Percentiles rank a stretch among this genome's conserved stretches.
Evolutionary conservation across 1,139 yeast species (phyloP).

Genomic region (Geotrichum australiense): DNA sequence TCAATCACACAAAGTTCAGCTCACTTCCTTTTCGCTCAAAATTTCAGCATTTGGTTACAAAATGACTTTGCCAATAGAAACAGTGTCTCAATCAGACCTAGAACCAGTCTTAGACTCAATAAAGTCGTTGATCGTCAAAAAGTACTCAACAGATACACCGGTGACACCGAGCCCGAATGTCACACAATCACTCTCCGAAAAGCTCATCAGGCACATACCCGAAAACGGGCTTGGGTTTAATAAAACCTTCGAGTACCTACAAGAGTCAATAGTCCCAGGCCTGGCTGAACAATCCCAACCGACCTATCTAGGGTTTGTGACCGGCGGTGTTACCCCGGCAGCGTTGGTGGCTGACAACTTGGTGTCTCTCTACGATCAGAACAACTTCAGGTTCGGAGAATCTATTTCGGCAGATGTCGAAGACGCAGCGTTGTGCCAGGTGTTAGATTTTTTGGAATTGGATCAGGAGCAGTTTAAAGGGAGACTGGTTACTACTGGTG

Average conservation of each 20-base stretch:
- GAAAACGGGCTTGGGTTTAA: constrained; percentile 22
- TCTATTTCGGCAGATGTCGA: constrained; percentile 25
- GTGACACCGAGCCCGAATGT: constrained; percentile 5
- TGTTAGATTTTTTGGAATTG: constrained; percentile 23
- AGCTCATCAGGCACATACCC: constrained; percentile 5
- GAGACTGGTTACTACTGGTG: constrained; percentile 27
- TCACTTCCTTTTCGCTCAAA: too few species aligned
- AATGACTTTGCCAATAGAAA: constrained; percentile 14
- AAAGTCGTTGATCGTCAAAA: constrained; percentile 5
- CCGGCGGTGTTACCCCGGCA: constrained; percentile 30
- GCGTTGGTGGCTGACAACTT: constrained; percentile 27
- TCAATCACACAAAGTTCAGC: too few species aligned
- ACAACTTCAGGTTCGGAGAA: constrained; percentile 21
- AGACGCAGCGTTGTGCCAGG: constrained; percentile 22
- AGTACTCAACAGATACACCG: constrained; percentile 3
- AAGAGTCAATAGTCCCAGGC: constrained; percentile 21
- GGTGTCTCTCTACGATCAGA: constrained; percentile 25
- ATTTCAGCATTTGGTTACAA: too few species aligned
- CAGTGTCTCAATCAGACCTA: constrained; percentile 6
- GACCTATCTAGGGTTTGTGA: constrained; percentile 28
- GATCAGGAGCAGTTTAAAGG: constrained; percentile 22
- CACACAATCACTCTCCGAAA: constrained; percentile 3
- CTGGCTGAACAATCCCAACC: constrained; percentile 23
- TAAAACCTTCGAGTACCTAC: constrained; percentile 17
- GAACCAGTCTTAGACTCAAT: constrained; percentile 7